Conservation (phyloP, 768 basidiomycete genomes). For the Termitomyces sp. region DNA sequence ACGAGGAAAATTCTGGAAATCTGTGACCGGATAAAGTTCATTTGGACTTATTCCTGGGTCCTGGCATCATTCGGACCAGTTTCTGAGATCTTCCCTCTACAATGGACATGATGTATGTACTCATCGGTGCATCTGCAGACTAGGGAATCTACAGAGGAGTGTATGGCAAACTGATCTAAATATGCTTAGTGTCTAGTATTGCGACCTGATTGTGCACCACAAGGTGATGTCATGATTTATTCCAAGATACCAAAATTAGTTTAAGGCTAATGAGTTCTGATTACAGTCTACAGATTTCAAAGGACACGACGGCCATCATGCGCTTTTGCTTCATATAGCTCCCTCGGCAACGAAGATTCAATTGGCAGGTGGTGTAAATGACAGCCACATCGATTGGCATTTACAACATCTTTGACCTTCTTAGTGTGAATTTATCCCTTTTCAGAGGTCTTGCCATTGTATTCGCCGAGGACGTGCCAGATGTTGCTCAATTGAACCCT, state of each 20-base stretch:
- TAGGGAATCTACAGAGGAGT: background rate
- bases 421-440: too few species aligned
- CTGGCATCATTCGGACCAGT: background rate
- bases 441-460: too few species aligned
- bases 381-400: too few species aligned
- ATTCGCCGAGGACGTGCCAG: too few species aligned
- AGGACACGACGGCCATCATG: background rate
- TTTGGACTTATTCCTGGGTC: background rate
- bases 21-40: background rate
- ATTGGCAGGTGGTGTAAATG: too few species aligned
- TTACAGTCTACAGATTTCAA: too few species aligned
- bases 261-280: background rate
- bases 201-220: background rate
- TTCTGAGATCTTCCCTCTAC: background rate
- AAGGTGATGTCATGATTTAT: background rate
- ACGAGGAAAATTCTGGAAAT: background rate
- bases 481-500: too few species aligned
- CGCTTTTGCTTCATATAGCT: background rate
- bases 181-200: background rate
- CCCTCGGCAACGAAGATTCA: too few species aligned
- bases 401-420: too few species aligned
- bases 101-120: too few species aligned
- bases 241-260: background rate
- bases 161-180: background rate
- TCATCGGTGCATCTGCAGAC: background rate